Evolutionary conservation across 352 stramenopile genomes (phyloP), one percentile per base, ranked within the genome.

Genomic region (Phytophthora parvispora): DNA sequence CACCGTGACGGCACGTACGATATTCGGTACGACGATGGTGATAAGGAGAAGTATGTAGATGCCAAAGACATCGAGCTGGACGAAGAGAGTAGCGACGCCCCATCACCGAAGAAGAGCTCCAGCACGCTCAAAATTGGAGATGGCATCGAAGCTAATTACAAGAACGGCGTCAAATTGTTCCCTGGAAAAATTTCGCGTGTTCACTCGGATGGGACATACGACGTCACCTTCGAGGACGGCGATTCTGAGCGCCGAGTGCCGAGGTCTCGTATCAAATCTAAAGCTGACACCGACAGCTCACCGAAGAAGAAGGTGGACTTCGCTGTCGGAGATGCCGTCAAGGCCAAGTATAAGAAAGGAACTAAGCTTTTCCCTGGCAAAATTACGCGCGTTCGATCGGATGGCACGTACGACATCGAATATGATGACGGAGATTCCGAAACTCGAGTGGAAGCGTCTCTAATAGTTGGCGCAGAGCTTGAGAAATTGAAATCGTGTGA

Each of bases 1-100:
- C 81, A 88, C 60, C 67, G 60, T 15, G 79, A 95, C 22, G 72
- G 76, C 7, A 90, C 82, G 36, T 89, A 75, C 47, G 84, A 91
- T 56, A 63, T 95, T 15, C 58, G 68, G 22, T 95, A 92, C 61
- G 76, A 91, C 18, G 80, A 91, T 48, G 84, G 82, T 1, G 81
- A 91, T 42, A 70, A 61, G 22, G 77, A 82, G 36, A 84, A 74
- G 27, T 1, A 66, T 32, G 69, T 87, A 10, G 67, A 78, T 10
- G 10, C 42, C 0, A 72, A 74, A 10, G 73, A 77, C 29, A 86
- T 89, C 28, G 75, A 87, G 38, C 5, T 62, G 0, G 57, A 52
- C 7, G 42, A 64, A 7, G 66, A 8, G 57, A 67, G 3, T 13
- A n/a, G n/a, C n/a, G n/a, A n/a, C n/a, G n/a, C 25, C 3, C 28